phyloP scores from a whole-genome alignment of 768 basidiomycete genomes.

The Russula foetens region DNA sequence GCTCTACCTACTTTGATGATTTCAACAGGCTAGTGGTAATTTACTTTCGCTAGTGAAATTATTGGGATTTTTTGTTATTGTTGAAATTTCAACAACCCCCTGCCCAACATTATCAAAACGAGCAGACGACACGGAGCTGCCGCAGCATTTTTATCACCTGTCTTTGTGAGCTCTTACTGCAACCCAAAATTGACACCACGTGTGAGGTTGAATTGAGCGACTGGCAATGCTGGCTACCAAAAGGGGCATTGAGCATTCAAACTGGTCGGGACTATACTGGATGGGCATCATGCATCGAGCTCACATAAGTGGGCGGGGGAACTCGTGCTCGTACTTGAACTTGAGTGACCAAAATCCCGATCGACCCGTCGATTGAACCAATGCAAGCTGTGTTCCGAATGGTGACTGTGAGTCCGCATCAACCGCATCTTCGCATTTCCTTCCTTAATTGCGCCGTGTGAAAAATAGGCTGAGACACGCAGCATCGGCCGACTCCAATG shows the following conservation, averaged over 20 bases:
- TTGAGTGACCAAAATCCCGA: background rate
- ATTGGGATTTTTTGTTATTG: too few species aligned
- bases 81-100: too few species aligned
- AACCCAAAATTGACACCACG: background rate
- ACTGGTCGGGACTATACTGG: slow-evolving; percentile 56
- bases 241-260: slow-evolving; percentile 50
- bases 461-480: background rate
- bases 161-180: slow-evolving; percentile 48
- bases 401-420: slow-evolving; percentile 10
- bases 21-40: too few species aligned
- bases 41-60: too few species aligned
- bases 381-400: background rate
- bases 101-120: too few species aligned
- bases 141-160: slow-evolving; percentile 81
- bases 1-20: too few species aligned
- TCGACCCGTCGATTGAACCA: background rate
- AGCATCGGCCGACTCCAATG: background rate
- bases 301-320: slow-evolving; percentile 24
- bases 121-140: slow-evolving; percentile 75
- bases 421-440: background rate
- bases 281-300: slow-evolving; percentile 36
- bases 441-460: background rate
- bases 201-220: background rate
- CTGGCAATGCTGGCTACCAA: slow-evolving; percentile 68
- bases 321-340: background rate